These are phyloP conservation scores for Sordariomycetes sp. DNA, from an alignment of 2,329 filamentous ascomycete species.

Conservation along the genomic window DNA sequence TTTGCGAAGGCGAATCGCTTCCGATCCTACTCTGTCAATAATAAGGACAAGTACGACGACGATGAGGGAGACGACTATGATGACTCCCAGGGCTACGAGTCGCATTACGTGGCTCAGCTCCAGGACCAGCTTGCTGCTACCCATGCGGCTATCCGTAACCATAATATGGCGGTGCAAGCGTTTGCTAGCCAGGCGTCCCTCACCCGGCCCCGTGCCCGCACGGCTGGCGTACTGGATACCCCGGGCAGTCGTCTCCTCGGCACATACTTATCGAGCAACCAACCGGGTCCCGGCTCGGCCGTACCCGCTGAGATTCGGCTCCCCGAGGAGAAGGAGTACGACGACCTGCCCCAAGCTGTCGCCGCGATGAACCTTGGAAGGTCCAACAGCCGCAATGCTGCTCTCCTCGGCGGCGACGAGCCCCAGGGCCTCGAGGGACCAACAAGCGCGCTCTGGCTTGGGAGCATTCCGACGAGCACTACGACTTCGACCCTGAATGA, in stretches of 20 bases:
- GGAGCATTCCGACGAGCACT: slow-evolving; percentile 93
- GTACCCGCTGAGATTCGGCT: slow-evolving; percentile 65
- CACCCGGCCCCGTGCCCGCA: slow-evolving; percentile 78
- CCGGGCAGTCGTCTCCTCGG: slow-evolving; percentile 56
- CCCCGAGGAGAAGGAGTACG: slow-evolving; percentile 67
- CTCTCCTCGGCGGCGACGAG: slow-evolving; percentile 63
- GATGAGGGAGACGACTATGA: slow-evolving; percentile 69
- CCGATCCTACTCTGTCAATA: slow-evolving; percentile 96
- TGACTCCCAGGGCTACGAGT: slow-evolving; percentile 33
- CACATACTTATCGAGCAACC: slow-evolving; percentile 63
- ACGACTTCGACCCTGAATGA: slow-evolving; percentile 90
- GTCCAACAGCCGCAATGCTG: slow-evolving; percentile 55
- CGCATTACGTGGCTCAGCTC: slow-evolving; percentile 48
- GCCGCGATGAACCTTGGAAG: slow-evolving; percentile 66
- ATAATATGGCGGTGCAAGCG: slow-evolving; percentile 88
- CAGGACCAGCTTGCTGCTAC: slow-evolving; percentile 55
- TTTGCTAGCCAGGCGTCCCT: slow-evolving; percentile 72
- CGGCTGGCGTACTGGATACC: slow-evolving; percentile 82
- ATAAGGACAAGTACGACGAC: slow-evolving; percentile 92
- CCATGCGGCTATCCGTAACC: slow-evolving; percentile 67
- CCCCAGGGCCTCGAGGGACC: slow-evolving; percentile 68
- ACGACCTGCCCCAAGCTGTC: slow-evolving; percentile 71
- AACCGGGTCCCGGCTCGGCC: slow-evolving; percentile 65
- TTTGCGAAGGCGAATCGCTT: slow-evolving; percentile 77
- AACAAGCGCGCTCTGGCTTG: slow-evolving; percentile 90